Conservation (phyloP, 208 protist genomes). For the Acanthamoeba healyi region DNA sequence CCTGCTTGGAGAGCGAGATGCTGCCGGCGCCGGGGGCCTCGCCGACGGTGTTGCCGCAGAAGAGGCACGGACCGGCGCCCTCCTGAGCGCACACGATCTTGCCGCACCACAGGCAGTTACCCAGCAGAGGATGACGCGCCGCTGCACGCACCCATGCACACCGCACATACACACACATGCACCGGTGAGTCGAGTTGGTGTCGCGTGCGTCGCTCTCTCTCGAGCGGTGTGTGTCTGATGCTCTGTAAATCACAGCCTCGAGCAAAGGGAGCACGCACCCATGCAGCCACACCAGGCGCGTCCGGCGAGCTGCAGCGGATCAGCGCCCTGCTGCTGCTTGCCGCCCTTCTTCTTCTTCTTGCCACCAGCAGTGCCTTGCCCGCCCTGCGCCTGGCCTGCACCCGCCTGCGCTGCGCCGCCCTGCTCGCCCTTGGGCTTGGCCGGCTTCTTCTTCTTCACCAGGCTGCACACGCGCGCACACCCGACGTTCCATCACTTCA, state of each 20-base stretch:
- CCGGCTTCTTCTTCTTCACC: conserved; percentile 52
- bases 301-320: neutral
- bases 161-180: neutral
- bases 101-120: conserved; percentile 68
- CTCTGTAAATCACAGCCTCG: no score
- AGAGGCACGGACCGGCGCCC: conserved; percentile 50
- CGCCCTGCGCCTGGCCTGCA: neutral
- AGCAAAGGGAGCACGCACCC: neutral
- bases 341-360: neutral
- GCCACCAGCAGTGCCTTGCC: neutral
- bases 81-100: conserved; percentile 70
- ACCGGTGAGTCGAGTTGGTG: neutral
- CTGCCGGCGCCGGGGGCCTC: conserved; percentile 24
- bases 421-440: conserved; percentile 11
- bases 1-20: conserved; percentile 46
- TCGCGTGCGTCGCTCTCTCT: neutral
- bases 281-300: conserved; percentile 51
- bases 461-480: neutral
- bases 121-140: neutral
- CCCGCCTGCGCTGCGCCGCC: neutral
- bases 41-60: conserved; percentile 43
- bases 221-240: neutral
- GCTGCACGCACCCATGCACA: neutral
- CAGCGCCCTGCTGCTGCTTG: neutral
- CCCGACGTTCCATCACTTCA: no score